A percentile compares a stretch with the other conserved stretches of the same genome.
phyloP scores from a whole-genome alignment of 306 rosid genomes.

The Prunus kanzakura region DNA sequence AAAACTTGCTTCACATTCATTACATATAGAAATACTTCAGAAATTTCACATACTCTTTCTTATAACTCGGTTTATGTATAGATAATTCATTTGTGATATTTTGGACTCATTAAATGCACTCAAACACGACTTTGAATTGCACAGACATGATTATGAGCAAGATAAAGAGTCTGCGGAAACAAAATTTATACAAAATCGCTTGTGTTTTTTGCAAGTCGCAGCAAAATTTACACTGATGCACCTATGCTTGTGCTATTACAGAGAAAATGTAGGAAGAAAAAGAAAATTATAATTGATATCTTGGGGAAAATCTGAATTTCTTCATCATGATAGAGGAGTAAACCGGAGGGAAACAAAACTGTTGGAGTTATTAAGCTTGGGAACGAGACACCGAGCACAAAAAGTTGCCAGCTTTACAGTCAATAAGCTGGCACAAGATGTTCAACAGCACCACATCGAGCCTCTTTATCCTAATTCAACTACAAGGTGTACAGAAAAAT shows the following conservation, averaged over 20 bases:
- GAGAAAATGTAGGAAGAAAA: conserved; percentile 8
- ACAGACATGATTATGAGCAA: background rate
- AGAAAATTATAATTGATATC: background rate
- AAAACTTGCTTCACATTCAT: background rate
- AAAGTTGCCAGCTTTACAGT: background rate
- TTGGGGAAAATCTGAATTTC: background rate
- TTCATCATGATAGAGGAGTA: background rate
- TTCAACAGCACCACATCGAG: background rate
- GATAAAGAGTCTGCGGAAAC: background rate
- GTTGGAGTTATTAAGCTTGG: background rate
- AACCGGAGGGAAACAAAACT: conserved; percentile 22
- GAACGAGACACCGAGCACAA: background rate
- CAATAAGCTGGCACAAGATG: background rate
- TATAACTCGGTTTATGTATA: background rate
- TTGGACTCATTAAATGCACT: background rate
- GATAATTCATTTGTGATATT: background rate
- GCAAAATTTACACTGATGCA: conserved; percentile 1
- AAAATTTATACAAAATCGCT: conserved; percentile 8
- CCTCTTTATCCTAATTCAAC: conserved; percentile 8
- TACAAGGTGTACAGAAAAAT: background rate
- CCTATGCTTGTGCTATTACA: conserved; percentile 13
- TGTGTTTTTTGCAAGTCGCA: conserved; percentile 14
- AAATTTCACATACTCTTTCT: background rate
- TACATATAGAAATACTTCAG: background rate
- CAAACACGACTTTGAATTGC: background rate